Evolutionary conservation across 495 filamentous ascomycete species (phyloP).

Genomic region (Xylaria intraflava): DNA sequence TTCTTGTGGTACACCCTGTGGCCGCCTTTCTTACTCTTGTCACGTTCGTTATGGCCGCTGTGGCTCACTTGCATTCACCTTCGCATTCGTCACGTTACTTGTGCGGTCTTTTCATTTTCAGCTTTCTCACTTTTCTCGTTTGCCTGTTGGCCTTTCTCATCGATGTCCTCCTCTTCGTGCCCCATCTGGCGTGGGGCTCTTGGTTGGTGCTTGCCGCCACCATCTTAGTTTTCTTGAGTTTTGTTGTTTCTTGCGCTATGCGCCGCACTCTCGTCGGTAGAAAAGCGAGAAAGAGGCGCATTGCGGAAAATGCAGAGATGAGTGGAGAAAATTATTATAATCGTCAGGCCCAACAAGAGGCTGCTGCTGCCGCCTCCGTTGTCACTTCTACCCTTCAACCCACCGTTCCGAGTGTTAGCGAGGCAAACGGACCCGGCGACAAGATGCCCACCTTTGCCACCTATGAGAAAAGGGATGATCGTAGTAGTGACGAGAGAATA

Average conservation of each 20-base stretch:
- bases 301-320: slow-evolving; percentile 91
- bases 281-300: slow-evolving; percentile 84
- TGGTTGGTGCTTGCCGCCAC: slow-evolving; percentile 91
- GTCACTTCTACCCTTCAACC: slow-evolving; percentile 42
- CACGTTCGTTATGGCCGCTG: slow-evolving; percentile 69
- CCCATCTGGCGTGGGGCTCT: slow-evolving; percentile 88
- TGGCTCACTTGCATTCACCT: slow-evolving; percentile 82
- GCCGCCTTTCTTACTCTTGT: slow-evolving; percentile 80
- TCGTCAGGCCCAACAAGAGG: slow-evolving; percentile 52
- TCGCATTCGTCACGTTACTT: slow-evolving; percentile 91
- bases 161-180: slow-evolving; percentile 93
- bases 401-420: slow-evolving; percentile 49
- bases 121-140: slow-evolving; percentile 76
- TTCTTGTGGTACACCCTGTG: slow-evolving; percentile 88
- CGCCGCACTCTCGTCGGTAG: slow-evolving; percentile 85
- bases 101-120: slow-evolving; percentile 74
- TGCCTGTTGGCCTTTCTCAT: slow-evolving; percentile 85
- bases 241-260: slow-evolving; percentile 93
- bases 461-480: slow-evolving; percentile 61
- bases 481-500: slow-evolving; percentile 69
- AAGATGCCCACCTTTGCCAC: slow-evolving; percentile 68
- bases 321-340: slow-evolving; percentile 88
- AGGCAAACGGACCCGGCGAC: slow-evolving; percentile 46
- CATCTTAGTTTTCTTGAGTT: slow-evolving; percentile 74
- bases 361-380: slow-evolving; percentile 22